Evolutionary conservation across 208 protist species (phyloP).

Genomic region (Zelonia costaricensis): DNA sequence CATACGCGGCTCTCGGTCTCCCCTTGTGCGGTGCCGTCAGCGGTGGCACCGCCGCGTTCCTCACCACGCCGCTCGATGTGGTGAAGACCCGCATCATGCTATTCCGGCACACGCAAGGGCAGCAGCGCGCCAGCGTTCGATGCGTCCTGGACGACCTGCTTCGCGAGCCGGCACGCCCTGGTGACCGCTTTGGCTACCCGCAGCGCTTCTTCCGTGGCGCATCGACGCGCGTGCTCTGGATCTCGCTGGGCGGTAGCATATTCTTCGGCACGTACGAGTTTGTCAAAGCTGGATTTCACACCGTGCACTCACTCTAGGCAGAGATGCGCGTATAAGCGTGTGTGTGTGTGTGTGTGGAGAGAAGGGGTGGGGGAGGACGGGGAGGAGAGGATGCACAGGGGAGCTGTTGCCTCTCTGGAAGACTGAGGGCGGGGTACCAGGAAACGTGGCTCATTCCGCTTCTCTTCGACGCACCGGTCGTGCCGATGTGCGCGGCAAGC

Average conservation of each 20-base stretch:
- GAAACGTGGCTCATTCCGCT: too few relatives aligned
- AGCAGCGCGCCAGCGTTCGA: slow-evolving; percentile 17
- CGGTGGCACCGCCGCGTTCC: slow-evolving; percentile 81
- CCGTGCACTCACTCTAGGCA: not conserved
- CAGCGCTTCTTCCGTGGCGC: slow-evolving; percentile 88
- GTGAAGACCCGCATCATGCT: slow-evolving; percentile 95
- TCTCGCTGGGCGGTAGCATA: slow-evolving; percentile 88
- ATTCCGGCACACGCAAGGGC: slow-evolving; percentile 13
- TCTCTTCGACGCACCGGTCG: too few relatives aligned
- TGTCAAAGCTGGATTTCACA: slow-evolving; percentile 29
- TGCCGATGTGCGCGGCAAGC: too few relatives aligned
- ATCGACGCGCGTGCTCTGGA: slow-evolving; percentile 87
- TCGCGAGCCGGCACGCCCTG: slow-evolving; percentile 45
- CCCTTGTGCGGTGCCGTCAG: slow-evolving; percentile 82
- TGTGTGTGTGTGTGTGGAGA: not conserved
- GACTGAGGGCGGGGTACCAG: too few relatives aligned
- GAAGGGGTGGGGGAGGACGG: too few relatives aligned
- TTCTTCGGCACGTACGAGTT: slow-evolving; percentile 94
- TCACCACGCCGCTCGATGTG: slow-evolving; percentile 93
- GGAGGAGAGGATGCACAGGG: too few relatives aligned
- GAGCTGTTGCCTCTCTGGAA: too few relatives aligned
- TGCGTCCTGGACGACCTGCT: slow-evolving; percentile 51
- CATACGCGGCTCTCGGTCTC: slow-evolving; percentile 36
- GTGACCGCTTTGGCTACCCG: slow-evolving; percentile 70
- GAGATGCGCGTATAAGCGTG: too few relatives aligned